Evolutionary conservation across 345 rosid genomes (phyloP).

Genomic region (Erucastrum elatum): DNA sequence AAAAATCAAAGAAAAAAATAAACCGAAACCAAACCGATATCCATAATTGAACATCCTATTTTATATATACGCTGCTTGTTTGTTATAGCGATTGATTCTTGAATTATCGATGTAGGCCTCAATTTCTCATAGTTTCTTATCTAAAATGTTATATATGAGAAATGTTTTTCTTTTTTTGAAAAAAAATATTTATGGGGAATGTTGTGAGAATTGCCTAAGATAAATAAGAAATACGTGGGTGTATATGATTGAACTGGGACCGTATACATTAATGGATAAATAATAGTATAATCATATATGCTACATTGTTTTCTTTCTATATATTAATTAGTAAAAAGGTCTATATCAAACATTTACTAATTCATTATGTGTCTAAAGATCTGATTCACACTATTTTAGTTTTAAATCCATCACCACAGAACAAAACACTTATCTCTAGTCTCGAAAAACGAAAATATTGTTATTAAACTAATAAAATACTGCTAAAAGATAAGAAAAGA

Average conservation of each 20-base stretch:
- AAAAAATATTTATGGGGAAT: too few species aligned
- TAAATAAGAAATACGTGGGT: slow-evolving; percentile 3
- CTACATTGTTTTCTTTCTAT: slow-evolving; percentile 1
- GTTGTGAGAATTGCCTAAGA: slow-evolving; percentile 1
- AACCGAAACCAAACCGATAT: too few species aligned
- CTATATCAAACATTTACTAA: neutral
- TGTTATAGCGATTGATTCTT: too few species aligned
- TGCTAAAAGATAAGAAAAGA: neutral
- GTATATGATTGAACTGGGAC: neutral
- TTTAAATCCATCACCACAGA: slow-evolving; percentile 11
- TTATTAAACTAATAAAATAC: neutral
- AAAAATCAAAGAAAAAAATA: too few species aligned
- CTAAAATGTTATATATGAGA: slow-evolving; percentile 5
- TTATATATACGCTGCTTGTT: too few species aligned
- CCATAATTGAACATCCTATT: too few species aligned
- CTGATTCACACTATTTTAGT: neutral
- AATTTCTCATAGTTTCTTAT: too few species aligned
- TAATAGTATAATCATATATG: neutral
- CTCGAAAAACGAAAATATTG: neutral
- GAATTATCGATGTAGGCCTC: too few species aligned
- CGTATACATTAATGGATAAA: neutral
- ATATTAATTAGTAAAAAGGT: neutral
- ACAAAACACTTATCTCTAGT: slow-evolving; percentile 21
- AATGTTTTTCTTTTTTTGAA: too few species aligned
- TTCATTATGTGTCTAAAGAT: neutral